Evolutionary conservation across 2,329 filamentous ascomycete genomes (phyloP), one percentile per base, ranked within the genome.

Genomic region (Tolypocladium pustulatum): DNA sequence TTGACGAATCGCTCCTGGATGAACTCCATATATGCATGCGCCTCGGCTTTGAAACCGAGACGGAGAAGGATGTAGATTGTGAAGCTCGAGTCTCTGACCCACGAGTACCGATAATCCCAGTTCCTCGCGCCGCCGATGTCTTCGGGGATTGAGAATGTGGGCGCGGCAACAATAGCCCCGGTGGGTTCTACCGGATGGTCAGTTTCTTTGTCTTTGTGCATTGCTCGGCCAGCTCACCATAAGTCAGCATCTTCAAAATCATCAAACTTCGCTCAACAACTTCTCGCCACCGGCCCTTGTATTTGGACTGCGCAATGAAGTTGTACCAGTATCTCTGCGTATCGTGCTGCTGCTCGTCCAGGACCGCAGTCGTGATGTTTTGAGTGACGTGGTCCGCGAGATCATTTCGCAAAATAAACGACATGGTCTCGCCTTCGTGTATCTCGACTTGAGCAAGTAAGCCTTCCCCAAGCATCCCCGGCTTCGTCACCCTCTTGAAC

Each of bases 61-160:
- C 88, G 84, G 2, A 92, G 79, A 36, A 92, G 79, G 61, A 91
- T 86, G 65, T 91, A 91, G 63, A 91, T 84, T 1, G 87, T 90
- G 71, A 91, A 91, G 63, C 86, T 89, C 0, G 86, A 84, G 72
- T 92, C 88, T 27, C 89, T 81, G 40, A 91, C 83, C 89, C 89
- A 92, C 12, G 81, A 89, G 71, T 83, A 92, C n/a, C 87, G 80
- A 66, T 89, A 89, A 68, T 89, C 86, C 86, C 83, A 86, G 66
- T 86, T 86, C 27, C 81, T 80, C 25, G 76, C 74, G 17, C 88
- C 88, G 22, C 87, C 88, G 43, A 90, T 81, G 56, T 87, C 85
- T 68, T 91, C 88, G 0, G 88, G 88, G 1, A 91, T 79, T 0
- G 88, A 90, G 66, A 91, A 92, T 0, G 88, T 91, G 0, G 89